Evolutionary conservation across 2,329 filamentous ascomycete species (phyloP), one percentile per base, ranked within the genome.

Genomic region (Bipolaris bicolor): DNA sequence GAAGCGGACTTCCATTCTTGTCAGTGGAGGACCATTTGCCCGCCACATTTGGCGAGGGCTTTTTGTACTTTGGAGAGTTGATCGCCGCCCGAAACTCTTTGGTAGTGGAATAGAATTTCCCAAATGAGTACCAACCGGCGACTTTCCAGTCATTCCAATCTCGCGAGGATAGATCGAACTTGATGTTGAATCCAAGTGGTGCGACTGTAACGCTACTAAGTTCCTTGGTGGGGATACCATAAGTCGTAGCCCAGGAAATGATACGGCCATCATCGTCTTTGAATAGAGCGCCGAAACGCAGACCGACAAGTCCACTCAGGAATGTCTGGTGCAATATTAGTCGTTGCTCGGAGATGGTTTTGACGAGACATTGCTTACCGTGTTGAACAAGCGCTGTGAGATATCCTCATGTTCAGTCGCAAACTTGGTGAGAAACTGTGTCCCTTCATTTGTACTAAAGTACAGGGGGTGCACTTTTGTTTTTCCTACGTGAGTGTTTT

Each of bases 51-150:
- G 80, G 74, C 20, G 82, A 74, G 15, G 51, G 44, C 64, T 82
- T 83, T 46, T 78, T 76, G 58, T 85, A 83, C 4, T 69, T 74
- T 3, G 75, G 71, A 20, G 70, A 70, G 53, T 71, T 78, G 63
- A 79, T 81, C 1, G 82, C 82, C 0, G 53, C 62, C 33, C 80
- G 72, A 67, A 85, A 82, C 3, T 76, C 78, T 16, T 83, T 76
- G 1, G 80, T 81, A 4, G 80, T 80, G 31, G 77, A 67, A 63
- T 86, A 87, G 58, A 82, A 82, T n/a, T 82, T 68, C 43, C 80
- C 79, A 55, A 84, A 81, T 64, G 85, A 86, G 15, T 83, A 79
- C 82, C 83, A 86, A 1, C 81, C 81, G 16, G 78, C 74, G 0
- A 84, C 66, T 13, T 67, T 74, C 84, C 85, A 87, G 34, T 81